Conservation (phyloP, 805 yeast species). For the Maudiozyma bulderi region DNA sequence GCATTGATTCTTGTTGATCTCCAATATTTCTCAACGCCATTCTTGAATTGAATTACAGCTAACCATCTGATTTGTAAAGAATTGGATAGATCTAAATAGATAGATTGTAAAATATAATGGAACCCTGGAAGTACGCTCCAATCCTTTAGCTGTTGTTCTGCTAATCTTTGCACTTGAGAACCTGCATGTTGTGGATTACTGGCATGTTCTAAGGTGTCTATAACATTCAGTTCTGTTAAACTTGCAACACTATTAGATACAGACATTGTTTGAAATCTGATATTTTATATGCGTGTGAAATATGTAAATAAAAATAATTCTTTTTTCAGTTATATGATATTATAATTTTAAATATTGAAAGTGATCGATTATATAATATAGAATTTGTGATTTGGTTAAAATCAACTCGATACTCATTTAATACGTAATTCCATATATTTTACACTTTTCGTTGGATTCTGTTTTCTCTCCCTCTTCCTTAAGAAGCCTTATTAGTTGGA, state of each 20-base stretch:
- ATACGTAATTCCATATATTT: too few species aligned
- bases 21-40: slow-evolving; percentile 83
- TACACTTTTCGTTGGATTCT: too few species aligned
- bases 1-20: slow-evolving; percentile 51
- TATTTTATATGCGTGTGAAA: neutral
- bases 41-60: slow-evolving; percentile 79
- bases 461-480: too few species aligned
- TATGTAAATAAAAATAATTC: too few species aligned
- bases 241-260: slow-evolving; percentile 2
- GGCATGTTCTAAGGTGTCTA: slow-evolving; percentile 39
- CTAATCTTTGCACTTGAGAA: slow-evolving; percentile 42
- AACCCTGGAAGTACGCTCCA: slow-evolving; percentile 64
- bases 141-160: slow-evolving; percentile 56
- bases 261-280: neutral
- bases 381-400: too few species aligned
- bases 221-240: slow-evolving; percentile 25
- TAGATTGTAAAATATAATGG: slow-evolving; percentile 46
- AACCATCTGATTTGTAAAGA: slow-evolving; percentile 73
- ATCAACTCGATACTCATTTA: too few species aligned
- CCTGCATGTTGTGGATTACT: slow-evolving; percentile 41
- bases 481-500: too few species aligned
- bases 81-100: slow-evolving; percentile 49
- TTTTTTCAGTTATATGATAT: too few species aligned
- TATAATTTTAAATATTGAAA: too few species aligned
- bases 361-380: too few species aligned